A percentile compares a stretch with the other conserved stretches of the same genome.
Conservation (phyloP, 139 green algal genomes). For the Micromonas commoda region DNA sequence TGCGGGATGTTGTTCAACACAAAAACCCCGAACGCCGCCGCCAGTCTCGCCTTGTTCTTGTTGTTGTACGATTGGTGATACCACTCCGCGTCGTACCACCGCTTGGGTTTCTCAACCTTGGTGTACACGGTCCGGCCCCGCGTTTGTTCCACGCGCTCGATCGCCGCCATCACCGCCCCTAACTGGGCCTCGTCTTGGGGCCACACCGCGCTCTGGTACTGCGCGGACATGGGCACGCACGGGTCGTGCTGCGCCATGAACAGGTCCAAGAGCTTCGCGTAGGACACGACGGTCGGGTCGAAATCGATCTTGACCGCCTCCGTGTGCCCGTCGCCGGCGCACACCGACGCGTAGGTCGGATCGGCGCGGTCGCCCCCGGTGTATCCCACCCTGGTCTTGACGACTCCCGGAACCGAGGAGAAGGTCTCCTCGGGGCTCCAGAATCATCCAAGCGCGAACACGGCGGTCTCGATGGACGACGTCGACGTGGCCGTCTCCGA, state of each 20-base stretch:
- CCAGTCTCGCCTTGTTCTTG: conserved; percentile 35
- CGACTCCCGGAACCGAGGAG: conserved; percentile 29
- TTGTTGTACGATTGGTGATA: conserved; percentile 57
- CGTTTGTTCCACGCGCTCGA: not conserved
- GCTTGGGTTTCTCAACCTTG: conserved; percentile 10
- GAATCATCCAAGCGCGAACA: conserved; percentile 30
- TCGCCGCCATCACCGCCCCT: conserved; percentile 29
- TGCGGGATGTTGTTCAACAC: not conserved
- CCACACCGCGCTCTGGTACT: conserved; percentile 25
- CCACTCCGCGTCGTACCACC: conserved; percentile 41
- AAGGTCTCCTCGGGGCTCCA: conserved; percentile 28
- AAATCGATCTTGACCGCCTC: conserved; percentile 53
- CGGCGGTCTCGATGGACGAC: not conserved
- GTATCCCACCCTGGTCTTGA: conserved; percentile 41
- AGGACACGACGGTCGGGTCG: conserved; percentile 43
- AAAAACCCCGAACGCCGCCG: conserved; percentile 6
- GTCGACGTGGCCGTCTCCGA: not conserved
- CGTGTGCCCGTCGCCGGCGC: conserved; percentile 47
- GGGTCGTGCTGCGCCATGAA: conserved; percentile 57
- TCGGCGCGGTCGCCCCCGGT: conserved; percentile 31
- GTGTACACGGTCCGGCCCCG: not conserved
- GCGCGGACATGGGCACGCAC: conserved; percentile 27
- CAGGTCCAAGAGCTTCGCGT: conserved; percentile 41
- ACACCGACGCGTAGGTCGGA: conserved; percentile 44
- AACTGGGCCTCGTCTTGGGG: conserved; percentile 23